phyloP scores from a whole-genome alignment of 108 stramenopile species.

The Pelagomonas calceolata region DNA sequence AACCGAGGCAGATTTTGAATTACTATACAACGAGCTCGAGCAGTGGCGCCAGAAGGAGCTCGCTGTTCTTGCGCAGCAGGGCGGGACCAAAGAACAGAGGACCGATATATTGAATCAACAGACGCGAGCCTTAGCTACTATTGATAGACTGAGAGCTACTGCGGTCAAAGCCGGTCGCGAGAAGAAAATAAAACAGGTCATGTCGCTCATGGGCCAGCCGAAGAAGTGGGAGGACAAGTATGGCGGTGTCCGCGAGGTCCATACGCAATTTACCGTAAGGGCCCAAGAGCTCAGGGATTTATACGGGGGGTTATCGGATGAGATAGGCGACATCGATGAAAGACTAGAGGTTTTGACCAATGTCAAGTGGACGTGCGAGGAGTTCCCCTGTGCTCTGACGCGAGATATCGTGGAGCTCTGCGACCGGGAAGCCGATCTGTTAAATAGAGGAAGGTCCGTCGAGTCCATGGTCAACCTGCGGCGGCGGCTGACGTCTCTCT shows the following conservation, averaged over 20 bases:
- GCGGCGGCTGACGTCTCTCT: conserved; percentile 32
- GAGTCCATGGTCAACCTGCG: conserved; percentile 24
- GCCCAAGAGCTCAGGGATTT: conserved; percentile 40
- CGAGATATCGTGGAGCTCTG: conserved; percentile 45
- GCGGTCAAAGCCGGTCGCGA: conserved; percentile 26
- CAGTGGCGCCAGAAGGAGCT: conserved; percentile 37
- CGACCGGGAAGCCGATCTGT: conserved; percentile 53
- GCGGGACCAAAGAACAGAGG: conserved; percentile 4
- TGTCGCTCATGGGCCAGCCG: conserved; percentile 38
- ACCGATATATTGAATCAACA: conserved; percentile 41
- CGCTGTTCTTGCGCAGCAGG: conserved; percentile 2
- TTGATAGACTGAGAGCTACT: conserved; percentile 35
- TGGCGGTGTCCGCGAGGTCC: conserved; percentile 36
- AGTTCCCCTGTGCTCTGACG: conserved; percentile 43
- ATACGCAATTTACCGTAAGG: conserved; percentile 43
- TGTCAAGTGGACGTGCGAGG: conserved; percentile 52
- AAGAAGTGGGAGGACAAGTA: conserved; percentile 43
- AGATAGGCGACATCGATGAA: conserved; percentile 25
- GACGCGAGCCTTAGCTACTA: conserved; percentile 43
- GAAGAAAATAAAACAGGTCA: conserved; percentile 24
- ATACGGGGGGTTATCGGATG: conserved; percentile 21
- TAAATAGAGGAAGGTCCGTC: conserved; percentile 30
- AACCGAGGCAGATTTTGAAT: conserved; percentile 33
- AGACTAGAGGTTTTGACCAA: conserved; percentile 46
- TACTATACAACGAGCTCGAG: conserved; percentile 50